Conservation (phyloP, 208 protist genomes). For the Trypanosoma caninum region DNA sequence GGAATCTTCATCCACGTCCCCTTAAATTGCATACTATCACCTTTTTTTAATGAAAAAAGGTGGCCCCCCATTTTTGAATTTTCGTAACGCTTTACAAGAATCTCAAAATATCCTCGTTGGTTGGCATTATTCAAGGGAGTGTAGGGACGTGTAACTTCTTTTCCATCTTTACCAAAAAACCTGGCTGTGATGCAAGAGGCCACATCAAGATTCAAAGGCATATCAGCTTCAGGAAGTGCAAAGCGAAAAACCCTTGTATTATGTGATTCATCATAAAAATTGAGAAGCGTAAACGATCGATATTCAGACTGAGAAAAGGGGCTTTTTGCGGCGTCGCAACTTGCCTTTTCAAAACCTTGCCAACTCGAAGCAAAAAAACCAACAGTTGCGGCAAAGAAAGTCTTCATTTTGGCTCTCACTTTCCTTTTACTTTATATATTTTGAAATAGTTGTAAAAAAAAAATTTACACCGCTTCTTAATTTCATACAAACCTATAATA, state of each 20-base stretch:
- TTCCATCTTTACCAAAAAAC: constrained; percentile 71
- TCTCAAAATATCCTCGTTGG: constrained; percentile 87
- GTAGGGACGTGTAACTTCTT: constrained; percentile 84
- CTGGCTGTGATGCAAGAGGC: constrained; percentile 73
- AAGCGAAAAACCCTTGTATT: constrained; percentile 89
- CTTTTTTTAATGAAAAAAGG: constrained; percentile 89
- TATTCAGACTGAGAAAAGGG: constrained; percentile 81
- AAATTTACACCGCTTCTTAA: not conserved
- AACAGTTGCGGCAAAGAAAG: constrained; percentile 42
- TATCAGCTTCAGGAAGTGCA: constrained; percentile 76
- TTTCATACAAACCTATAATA: constrained; percentile 7
- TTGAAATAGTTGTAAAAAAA: constrained; percentile 1
- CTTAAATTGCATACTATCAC: constrained; percentile 89
- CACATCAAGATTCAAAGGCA: constrained; percentile 76
- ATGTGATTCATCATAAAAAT: constrained; percentile 81
- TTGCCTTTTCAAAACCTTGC: constrained; percentile 31
- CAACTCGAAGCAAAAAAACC: constrained; percentile 62
- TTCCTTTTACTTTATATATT: not conserved
- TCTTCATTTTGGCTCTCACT: constrained; percentile 45
- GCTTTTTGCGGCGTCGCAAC: constrained; percentile 40
- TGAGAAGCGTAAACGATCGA: constrained; percentile 69
- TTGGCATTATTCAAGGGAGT: constrained; percentile 78
- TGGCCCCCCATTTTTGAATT: constrained; percentile 89
- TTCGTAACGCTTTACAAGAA: constrained; percentile 89
- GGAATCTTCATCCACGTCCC: constrained; percentile 90